Evolutionary conservation across 2,329 filamentous ascomycete species (phyloP), one percentile per base, ranked within the genome.

Genomic region (Sclerotiophoma versabilis): DNA sequence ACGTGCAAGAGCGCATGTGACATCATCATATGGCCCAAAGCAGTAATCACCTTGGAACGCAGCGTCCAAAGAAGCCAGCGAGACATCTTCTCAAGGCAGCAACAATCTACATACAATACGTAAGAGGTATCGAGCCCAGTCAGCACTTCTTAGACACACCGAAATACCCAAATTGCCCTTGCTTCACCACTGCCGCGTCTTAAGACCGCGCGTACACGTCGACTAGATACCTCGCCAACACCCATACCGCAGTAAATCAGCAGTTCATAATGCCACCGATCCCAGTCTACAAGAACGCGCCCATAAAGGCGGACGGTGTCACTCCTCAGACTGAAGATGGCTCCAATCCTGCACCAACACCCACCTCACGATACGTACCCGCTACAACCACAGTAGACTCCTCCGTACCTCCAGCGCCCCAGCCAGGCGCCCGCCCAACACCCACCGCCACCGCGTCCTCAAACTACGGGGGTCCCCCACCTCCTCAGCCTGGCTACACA

Each of bases 251-350:
- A 10, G 4, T n/a, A 38, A 4, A 38, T 14, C 34, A 17, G n/a
- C 12, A 43, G 34, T 11, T n/a, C 53, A 75, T 33, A 10, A 81
- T 81, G 79, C 77, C 79, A 11, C 78, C 78, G 11, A 76, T 81
- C 37, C 77, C 72, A 36, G 72, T 80, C 49, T 77, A 80, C 72
- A 76, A 76, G 50, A 71, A 81, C 59, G 75, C 75, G 20, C 79
- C 79, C 46, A 80, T 81, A 58, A 79, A 78, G 66, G 60, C 68
- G 52, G 57, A 62, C 34, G 75, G 70, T 27, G 53, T 70, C 20
- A 76, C 74, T 1, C 74, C 75, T 3, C 69, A 76, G 53, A 78
- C 76, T 4, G 59, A 65, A 26, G 49, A 62, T 44, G 59, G 57
- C 5, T 59, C 63, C n/a, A 62, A 64, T 47, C 62, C 65, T 49